Evolutionary conservation across 2,329 filamentous ascomycete species (phyloP), one percentile per base, ranked within the genome.

Genomic region (Penicillium sp.): DNA sequence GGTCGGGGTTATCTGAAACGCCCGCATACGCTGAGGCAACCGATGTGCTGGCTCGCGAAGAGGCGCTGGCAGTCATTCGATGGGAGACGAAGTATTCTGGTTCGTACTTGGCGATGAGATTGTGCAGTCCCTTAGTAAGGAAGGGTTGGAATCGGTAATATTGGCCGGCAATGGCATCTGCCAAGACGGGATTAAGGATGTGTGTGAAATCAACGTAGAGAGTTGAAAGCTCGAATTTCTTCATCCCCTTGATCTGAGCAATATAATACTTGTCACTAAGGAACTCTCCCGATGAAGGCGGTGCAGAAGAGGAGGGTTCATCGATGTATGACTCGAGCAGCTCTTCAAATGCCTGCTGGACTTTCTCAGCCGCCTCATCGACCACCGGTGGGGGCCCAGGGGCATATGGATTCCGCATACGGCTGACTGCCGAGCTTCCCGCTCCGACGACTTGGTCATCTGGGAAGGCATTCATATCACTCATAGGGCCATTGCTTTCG

Each of bases 81-180:
- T 97, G 93, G 68, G 95, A 89, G 65, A 90, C 85, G 77, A 96
- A 97, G 77, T 97, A 99, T 69, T 89, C 83, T 6, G 94, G 90
- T 73, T 97, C 93, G 76, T 97, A 88, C 76, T 96, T 96, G 63
- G 90, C 88, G 65, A 99, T 95, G 75, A 96, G 85, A 68, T 91
- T 95, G 77, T 99, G 91, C 41, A 99, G 79, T 27, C 88, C 92
- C 60, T 89, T 86, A 23, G 89, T 91, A 67, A 99, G 84, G 72
- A 94, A 99, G 3, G 94, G 94, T 25, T 95, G 82, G 71, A 96
- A 96, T 63, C 94, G 90, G 74, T 97, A 97, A 79, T 97, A 97
- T 68, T 95, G 89, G 65, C 86, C 87, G 62, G 91, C 88, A 59
- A 97, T 88, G 48, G 91, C 93, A 58, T 90, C 87, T 40, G 93